Percentiles rank a stretch among this genome's conserved stretches.
Evolutionary conservation across 1,284 basidiomycete species (phyloP).

Genomic region (Peniophora sp.): DNA sequence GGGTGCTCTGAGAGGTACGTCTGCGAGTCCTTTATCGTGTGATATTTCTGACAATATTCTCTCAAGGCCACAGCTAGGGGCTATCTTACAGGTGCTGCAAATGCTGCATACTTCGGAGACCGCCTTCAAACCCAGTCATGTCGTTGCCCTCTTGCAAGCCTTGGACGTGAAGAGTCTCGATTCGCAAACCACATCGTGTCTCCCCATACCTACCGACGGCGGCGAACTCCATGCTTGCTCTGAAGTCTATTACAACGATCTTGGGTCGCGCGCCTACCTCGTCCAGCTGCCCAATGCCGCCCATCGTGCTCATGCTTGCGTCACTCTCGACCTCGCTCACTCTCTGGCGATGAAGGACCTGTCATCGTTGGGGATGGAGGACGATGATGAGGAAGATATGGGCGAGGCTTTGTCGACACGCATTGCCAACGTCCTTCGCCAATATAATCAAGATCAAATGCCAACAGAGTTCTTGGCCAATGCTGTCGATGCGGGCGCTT

Average conservation of each 20-base stretch:
- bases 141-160: not conserved
- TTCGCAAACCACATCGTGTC: not conserved
- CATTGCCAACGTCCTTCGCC: constrained; percentile 21
- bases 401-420: constrained; percentile 20
- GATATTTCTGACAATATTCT: not conserved
- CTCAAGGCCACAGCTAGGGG: not conserved
- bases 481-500: constrained; percentile 38
- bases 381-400: constrained; percentile 19
- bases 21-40: constrained; percentile 8
- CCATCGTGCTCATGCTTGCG: constrained; percentile 21
- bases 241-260: constrained; percentile 29
- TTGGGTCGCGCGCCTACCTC: constrained; percentile 22
- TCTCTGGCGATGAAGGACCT: constrained; percentile 24
- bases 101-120: not conserved
- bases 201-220: not conserved
- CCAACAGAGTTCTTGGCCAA: constrained; percentile 43
- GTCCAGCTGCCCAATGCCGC: constrained; percentile 7
- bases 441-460: constrained; percentile 32
- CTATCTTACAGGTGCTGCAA: no score
- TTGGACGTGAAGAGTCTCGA: not conserved
- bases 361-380: constrained; percentile 1
- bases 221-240: constrained; percentile 18
- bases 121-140: not conserved
- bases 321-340: constrained; percentile 23
- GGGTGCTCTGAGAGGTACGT: constrained; percentile 28